Base-by-base conservation (phyloP, 2,329 filamentous ascomycete species). In the Botrytis paeoniae region DNA sequence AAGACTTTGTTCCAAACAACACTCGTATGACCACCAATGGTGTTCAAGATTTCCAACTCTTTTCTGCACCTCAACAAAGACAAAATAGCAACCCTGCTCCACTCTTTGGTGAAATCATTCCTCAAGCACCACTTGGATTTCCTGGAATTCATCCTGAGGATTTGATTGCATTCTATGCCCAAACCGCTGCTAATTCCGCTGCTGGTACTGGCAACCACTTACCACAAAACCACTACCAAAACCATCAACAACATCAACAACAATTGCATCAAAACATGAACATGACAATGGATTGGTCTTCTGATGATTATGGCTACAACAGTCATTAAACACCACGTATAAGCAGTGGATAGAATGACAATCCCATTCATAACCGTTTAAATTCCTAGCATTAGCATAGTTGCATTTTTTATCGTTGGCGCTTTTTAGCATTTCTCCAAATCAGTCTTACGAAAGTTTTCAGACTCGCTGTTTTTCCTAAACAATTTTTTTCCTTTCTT, bases 81-180 rank as follows among this genome's bases (percentile, higher is more conserved):
- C 69, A 75, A 39, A 79, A 74, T 65, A 76, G 75, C 18, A 75
- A 77, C 6, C 75, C 78, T 10, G 74, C 73, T 43, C 78, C 74
- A 20, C 71, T 80, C 10, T 80, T 80, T 72, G 79, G 79, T 29
- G 78, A 80, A 66, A 77, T 80, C 32, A 74, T 76, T n/a, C 61
- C 69, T 32, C 66, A 59, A 39, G 57, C 71, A n/a, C 64, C 70
- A 29, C 76, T 74, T 65, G 74, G 73, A 60, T 77, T 77, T 43
- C 73, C 75, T 35, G 74, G 74, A 43, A 72, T 77, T 14, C 75
- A 75, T 18, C 78, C 77, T 14, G 75, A 78, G 45, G 75, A 80
- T 22, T 71, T 80, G 18, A 73, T 80, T 14, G 77, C 78, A 43
- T 80, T 79, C 66, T 80, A 79, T 66, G 77, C 76, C 57, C 75